Percentiles rank a stretch among this genome's conserved stretches.
These are phyloP conservation scores for Moesziomyces antarcticus DNA, from an alignment of 1,284 basidiomycete genomes.

Conservation along the genomic window DNA sequence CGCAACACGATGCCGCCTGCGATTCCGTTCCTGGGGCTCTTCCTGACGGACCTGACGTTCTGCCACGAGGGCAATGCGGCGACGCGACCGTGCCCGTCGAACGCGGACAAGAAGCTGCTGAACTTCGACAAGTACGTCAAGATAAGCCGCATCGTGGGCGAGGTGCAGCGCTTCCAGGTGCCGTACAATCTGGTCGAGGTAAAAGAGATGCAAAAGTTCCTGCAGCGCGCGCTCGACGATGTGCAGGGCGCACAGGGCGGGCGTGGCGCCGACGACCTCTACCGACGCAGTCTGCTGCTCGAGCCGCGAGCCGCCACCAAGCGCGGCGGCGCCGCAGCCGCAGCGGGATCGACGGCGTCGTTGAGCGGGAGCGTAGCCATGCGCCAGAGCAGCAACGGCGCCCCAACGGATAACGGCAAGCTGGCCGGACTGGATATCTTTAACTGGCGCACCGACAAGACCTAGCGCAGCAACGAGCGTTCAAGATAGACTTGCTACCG, in stretches of 20 bases:
- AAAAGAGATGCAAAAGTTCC: constrained; percentile 82
- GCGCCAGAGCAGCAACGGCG: constrained; percentile 27
- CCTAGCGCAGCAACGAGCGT: neutral
- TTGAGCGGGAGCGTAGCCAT: constrained; percentile 39
- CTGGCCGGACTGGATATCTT: constrained; percentile 55
- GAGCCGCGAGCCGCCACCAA: constrained; percentile 59
- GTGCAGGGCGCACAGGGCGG: constrained; percentile 48
- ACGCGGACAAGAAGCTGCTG: constrained; percentile 81
- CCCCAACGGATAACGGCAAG: constrained; percentile 28
- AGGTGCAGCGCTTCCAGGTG: constrained; percentile 93
- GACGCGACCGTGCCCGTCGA: constrained; percentile 76
- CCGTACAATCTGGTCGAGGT: constrained; percentile 84
- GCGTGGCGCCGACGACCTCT: constrained; percentile 60
- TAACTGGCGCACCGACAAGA: constrained; percentile 55
- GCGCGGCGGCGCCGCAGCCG: neutral
- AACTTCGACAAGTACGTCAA: constrained; percentile 82
- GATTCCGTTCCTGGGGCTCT: constrained; percentile 74
- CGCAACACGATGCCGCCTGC: constrained; percentile 55
- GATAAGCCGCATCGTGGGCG: constrained; percentile 70
- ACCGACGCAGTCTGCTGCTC: constrained; percentile 62
- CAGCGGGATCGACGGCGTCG: constrained; percentile 6
- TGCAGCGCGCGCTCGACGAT: constrained; percentile 68
- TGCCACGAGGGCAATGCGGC: constrained; percentile 93
- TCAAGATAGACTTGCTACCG: no score
- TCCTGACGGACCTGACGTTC: constrained; percentile 92